phyloP scores from a whole-genome alignment of 495 filamentous ascomycete species.

The Cetradonia linearis region DNA sequence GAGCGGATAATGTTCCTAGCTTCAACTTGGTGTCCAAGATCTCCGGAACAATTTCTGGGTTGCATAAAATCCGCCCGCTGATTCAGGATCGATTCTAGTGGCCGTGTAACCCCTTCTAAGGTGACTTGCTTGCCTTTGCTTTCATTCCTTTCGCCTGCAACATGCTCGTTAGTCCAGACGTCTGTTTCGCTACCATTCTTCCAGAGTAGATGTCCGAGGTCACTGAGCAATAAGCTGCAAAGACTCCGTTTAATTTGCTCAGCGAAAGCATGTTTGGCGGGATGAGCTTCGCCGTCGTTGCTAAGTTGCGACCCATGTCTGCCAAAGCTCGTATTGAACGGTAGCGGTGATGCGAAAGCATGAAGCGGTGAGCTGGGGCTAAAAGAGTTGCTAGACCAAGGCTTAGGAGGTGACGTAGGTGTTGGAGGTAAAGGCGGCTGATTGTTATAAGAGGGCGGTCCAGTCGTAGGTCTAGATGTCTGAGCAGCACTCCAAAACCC shows the following conservation, averaged over 20 bases:
- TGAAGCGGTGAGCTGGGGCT: conserved; percentile 7
- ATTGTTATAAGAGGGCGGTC: background rate
- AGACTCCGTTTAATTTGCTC: conserved; percentile 66
- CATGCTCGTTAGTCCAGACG: conserved; percentile 64
- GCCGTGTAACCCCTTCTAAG: background rate
- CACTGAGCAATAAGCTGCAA: conserved; percentile 77
- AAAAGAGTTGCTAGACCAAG: conserved; percentile 13
- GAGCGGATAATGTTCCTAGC: background rate
- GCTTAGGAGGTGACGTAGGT: conserved; percentile 13
- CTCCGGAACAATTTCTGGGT: background rate
- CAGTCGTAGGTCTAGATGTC: background rate
- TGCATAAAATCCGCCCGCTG: background rate
- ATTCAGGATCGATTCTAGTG: background rate
- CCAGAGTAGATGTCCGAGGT: conserved; percentile 78
- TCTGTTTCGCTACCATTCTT: conserved; percentile 84
- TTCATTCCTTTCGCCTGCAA: background rate
- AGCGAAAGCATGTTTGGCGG: conserved; percentile 43
- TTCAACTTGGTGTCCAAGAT: background rate
- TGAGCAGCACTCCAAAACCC: conserved; percentile 15
- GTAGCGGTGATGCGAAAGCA: background rate
- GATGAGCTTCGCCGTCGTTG: background rate
- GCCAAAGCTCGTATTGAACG: conserved; percentile 1
- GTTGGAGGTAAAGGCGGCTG: conserved; percentile 11
- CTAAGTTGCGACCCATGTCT: conserved; percentile 1
- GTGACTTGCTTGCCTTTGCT: background rate